phyloP scores from a whole-genome alignment of 257 asterid genomes.

The Fraxinus excelsior region DNA sequence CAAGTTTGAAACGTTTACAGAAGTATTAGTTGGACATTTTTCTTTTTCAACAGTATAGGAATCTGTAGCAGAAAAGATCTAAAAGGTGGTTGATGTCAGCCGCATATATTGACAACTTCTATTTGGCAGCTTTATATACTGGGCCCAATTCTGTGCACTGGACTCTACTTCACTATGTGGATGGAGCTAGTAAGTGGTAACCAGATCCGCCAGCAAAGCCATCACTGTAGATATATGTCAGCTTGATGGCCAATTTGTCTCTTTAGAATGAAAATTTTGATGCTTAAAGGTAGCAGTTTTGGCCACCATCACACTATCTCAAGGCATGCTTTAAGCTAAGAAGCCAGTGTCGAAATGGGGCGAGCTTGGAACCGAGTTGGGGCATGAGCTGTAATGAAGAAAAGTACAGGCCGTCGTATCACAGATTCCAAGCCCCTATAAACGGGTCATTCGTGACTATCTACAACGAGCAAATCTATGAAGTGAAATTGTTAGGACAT shows the following conservation, averaged over 20 bases:
- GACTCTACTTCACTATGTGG: background rate
- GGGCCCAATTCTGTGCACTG: background rate
- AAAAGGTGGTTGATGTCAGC: slow-evolving; percentile 1
- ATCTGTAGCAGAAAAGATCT: background rate
- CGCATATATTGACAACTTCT: slow-evolving; percentile 17
- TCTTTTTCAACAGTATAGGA: background rate
- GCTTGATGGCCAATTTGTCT: no score
- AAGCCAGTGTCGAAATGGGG: background rate
- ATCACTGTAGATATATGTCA: no score
- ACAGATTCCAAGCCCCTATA: background rate
- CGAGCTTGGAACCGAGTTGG: background rate
- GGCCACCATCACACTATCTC: no score
- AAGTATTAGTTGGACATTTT: background rate
- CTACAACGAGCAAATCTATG: background rate
- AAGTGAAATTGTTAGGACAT: background rate
- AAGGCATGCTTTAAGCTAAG: no score
- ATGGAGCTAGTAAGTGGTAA: background rate
- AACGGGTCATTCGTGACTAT: background rate
- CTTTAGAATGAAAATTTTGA: no score
- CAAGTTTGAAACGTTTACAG: slow-evolving; percentile 17
- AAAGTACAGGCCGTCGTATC: background rate
- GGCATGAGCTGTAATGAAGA: background rate
- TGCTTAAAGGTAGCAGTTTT: no score
- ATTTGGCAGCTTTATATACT: background rate
- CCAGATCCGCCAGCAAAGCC: background rate